These are phyloP conservation scores for Sporothrix pallida DNA, from an alignment of 2,329 filamentous ascomycete species.

Conservation along the genomic window DNA sequence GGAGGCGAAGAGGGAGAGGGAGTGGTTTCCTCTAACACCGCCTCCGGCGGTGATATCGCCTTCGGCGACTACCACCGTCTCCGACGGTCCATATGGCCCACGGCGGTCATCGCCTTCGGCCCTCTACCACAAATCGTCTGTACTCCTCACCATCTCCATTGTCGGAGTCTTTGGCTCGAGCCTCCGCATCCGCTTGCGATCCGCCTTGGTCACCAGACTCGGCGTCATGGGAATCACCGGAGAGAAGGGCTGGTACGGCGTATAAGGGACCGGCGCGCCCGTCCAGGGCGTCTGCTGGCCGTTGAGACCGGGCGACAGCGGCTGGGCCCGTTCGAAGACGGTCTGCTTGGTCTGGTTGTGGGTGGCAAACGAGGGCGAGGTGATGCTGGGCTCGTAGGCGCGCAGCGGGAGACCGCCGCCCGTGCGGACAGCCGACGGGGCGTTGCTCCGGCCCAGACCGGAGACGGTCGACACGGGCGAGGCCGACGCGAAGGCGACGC, in stretches of 20 bases:
- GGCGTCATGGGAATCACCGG: constrained; percentile 78
- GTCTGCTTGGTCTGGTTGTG: constrained; percentile 63
- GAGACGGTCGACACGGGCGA: background rate
- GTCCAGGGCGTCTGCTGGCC: constrained; percentile 65
- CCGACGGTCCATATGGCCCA: no score
- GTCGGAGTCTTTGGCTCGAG: constrained; percentile 68
- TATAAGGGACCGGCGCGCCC: constrained; percentile 70
- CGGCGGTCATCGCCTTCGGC: no score
- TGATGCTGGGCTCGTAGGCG: constrained; percentile 64
- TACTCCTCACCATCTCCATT: constrained; percentile 64
- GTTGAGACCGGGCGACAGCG: constrained; percentile 58
- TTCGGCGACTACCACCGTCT: no score
- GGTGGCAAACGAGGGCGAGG: constrained; percentile 54
- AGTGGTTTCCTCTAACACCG: no score
- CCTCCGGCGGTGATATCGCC: no score
- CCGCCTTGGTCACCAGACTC: constrained; percentile 71
- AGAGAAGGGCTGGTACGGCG: constrained; percentile 79
- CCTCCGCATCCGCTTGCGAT: constrained; percentile 71
- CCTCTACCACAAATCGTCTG: constrained; percentile 71
- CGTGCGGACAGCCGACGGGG: constrained; percentile 62
- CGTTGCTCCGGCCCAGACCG: constrained; percentile 54
- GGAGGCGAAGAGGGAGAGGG: no score
- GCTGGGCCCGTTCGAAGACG: constrained; percentile 63
- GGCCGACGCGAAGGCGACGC: constrained; percentile 12
- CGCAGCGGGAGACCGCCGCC: constrained; percentile 65